A percentile compares a stretch with the other conserved stretches of the same genome.
These are phyloP conservation scores for Metschnikowia gruessii DNA, from an alignment of 805 yeast species.

Conservation along the genomic window DNA sequence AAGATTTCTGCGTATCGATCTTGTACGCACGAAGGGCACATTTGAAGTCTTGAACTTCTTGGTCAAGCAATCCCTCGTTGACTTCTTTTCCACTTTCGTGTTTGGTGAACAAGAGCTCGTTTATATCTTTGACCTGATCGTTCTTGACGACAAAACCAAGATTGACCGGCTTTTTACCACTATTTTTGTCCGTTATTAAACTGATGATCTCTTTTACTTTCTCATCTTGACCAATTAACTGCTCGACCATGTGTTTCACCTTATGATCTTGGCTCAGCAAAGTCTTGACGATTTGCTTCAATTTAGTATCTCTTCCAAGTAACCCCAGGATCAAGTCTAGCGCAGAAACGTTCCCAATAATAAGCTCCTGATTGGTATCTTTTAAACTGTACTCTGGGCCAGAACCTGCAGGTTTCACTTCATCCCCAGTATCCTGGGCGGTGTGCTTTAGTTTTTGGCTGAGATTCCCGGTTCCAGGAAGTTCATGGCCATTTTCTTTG, in stretches of 20 bases:
- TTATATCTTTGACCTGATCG: neutral
- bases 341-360: neutral
- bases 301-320: neutral
- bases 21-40: neutral
- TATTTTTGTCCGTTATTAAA: neutral
- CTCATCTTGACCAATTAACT: slow-evolving; percentile 1
- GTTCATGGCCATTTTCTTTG: too few species aligned
- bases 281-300: neutral
- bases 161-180: neutral
- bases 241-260: neutral
- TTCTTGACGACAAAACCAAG: neutral
- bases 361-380: too few species aligned
- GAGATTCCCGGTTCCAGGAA: too few species aligned
- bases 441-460: too few species aligned
- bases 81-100: neutral
- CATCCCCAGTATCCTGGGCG: too few species aligned
- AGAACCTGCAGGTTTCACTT: too few species aligned
- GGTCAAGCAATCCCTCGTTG: slow-evolving; percentile 4
- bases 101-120: neutral
- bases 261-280: neutral
- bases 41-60: neutral
- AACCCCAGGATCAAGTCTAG: neutral
- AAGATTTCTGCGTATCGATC: too few species aligned
- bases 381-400: too few species aligned
- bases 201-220: too few species aligned